Evolutionary conservation across 805 yeast species (phyloP).

Genomic region (Candida qinlingensis): DNA sequence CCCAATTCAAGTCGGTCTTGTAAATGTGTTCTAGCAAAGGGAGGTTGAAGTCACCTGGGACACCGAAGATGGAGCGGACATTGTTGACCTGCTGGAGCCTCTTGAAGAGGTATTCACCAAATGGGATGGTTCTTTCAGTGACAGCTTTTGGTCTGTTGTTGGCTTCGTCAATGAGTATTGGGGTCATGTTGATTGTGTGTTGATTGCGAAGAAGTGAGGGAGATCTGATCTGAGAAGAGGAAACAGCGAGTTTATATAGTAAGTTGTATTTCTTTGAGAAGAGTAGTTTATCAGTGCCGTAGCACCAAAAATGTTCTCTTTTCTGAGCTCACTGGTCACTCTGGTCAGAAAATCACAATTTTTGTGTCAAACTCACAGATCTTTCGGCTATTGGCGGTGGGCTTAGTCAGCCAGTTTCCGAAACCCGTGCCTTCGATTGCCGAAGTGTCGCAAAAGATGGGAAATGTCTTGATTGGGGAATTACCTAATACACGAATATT

Average conservation of each 20-base stretch:
- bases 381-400: conserved; percentile 7
- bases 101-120: conserved; percentile 62
- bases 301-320: not conserved
- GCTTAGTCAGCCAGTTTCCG: not conserved
- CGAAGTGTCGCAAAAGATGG: too few relatives aligned
- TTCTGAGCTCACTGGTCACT: not conserved
- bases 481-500: too few relatives aligned
- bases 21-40: conserved; percentile 64
- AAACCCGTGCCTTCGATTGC: not conserved
- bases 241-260: not conserved
- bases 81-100: conserved; percentile 48
- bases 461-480: too few relatives aligned
- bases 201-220: not conserved
- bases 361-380: conserved; percentile 6
- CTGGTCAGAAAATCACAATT: not conserved
- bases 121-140: conserved; percentile 29
- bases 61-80: conserved; percentile 63
- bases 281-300: too few relatives aligned
- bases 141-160: not conserved
- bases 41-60: conserved; percentile 75
- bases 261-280: too few relatives aligned
- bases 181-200: conserved; percentile 1
- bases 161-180: not conserved
- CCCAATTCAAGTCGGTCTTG: conserved; percentile 53
- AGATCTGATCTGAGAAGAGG: not conserved